phyloP scores from a whole-genome alignment of 257 asterid species.

The Handroanthus guayacan region DNA sequence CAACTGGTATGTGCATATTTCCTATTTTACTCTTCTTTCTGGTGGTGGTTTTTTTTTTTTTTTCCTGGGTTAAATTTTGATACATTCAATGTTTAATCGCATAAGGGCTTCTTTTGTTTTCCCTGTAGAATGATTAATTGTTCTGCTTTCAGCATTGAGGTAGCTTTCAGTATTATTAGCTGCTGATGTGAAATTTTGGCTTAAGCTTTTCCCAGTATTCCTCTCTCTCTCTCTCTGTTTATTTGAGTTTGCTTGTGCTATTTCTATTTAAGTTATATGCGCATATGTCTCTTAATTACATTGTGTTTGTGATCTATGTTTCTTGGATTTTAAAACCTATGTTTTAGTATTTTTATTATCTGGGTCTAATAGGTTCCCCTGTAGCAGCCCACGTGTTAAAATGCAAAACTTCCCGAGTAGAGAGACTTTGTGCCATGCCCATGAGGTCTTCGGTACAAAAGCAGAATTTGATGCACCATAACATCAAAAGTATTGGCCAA shows the following conservation, averaged over 20 bases:
- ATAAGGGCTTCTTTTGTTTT: conserved; percentile 17
- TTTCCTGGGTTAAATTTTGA: background rate
- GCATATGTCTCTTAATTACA: background rate
- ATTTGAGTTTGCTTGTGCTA: background rate
- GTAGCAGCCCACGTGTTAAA: conserved; percentile 46
- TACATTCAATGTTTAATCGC: background rate
- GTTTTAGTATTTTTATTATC: background rate
- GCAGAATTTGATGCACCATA: conserved; percentile 39
- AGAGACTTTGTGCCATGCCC: conserved; percentile 39
- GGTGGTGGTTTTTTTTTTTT: background rate
- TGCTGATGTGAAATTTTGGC: background rate
- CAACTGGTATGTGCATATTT: conserved; percentile 42
- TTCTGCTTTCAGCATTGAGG: background rate
- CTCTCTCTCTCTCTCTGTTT: background rate
- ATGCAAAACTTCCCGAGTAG: conserved; percentile 55
- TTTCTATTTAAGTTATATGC: background rate
- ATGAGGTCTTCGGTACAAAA: conserved; percentile 44
- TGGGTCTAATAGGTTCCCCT: conserved; percentile 39
- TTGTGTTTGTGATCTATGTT: background rate
- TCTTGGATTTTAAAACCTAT: background rate
- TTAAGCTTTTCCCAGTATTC: background rate
- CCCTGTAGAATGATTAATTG: background rate
- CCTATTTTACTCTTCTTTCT: background rate
- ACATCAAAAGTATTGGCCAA: conserved; percentile 37
- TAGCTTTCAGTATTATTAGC: background rate